Evolutionary conservation across 2,329 filamentous ascomycete genomes (phyloP).

Genomic region (Boeremia exigua): DNA sequence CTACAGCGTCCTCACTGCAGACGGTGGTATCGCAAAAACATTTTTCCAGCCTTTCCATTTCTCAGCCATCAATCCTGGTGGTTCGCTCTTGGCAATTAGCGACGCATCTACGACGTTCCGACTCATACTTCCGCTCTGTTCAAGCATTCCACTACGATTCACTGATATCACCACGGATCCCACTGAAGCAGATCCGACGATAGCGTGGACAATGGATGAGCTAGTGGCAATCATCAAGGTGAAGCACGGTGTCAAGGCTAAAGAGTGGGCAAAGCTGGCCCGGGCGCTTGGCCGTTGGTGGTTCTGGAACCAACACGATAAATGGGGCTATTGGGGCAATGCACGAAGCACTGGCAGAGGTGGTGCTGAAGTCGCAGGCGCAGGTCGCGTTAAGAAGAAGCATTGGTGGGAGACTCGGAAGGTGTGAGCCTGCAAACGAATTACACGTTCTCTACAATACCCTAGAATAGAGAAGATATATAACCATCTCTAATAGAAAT

Average conservation of each 20-base stretch:
- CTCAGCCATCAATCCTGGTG: slow-evolving; percentile 25
- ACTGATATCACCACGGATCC: slow-evolving; percentile 20
- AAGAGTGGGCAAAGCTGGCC: slow-evolving; percentile 20
- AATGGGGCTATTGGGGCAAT: slow-evolving; percentile 26
- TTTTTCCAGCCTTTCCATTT: slow-evolving; percentile 28
- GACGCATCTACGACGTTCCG: slow-evolving; percentile 22
- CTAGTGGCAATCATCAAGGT: slow-evolving; percentile 20
- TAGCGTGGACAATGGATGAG: slow-evolving; percentile 24
- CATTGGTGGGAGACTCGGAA: slow-evolving; percentile 26
- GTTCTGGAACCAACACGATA: slow-evolving; percentile 23
- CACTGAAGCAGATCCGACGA: slow-evolving; percentile 15
- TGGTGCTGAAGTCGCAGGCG: slow-evolving; percentile 18
- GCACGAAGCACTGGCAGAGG: slow-evolving; percentile 21
- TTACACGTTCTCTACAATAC: too few relatives aligned
- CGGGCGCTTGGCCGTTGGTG: slow-evolving; percentile 25
- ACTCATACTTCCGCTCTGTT: slow-evolving; percentile 22
- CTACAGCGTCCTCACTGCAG: slow-evolving; percentile 14
- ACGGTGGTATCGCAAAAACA: slow-evolving; percentile 5
- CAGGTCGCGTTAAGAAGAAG: slow-evolving; percentile 20
- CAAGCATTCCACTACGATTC: slow-evolving; percentile 22
- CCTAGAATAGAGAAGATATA: too few relatives aligned
- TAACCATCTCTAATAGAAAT: background rate
- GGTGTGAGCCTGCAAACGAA: background rate
- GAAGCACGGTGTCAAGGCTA: slow-evolving; percentile 15
- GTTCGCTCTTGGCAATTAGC: slow-evolving; percentile 23